These are phyloP conservation scores for Tympanopsis confertula DNA, from an alignment of 2,329 filamentous ascomycete species.

Conservation along the genomic window DNA sequence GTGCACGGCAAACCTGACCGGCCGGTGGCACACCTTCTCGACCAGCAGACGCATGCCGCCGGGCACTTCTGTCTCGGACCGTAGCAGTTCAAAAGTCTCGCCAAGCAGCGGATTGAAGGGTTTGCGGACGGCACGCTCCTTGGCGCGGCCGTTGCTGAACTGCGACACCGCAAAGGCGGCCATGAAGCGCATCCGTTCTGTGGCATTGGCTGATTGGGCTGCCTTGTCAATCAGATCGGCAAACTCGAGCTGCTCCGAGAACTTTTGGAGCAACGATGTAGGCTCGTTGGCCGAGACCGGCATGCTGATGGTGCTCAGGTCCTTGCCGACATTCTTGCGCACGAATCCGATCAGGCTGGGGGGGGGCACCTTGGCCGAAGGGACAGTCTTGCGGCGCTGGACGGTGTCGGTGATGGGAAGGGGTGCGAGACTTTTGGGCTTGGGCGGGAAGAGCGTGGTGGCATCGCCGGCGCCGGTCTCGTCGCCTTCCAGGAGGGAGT, in stretches of 20 bases:
- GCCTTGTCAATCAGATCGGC: conserved; percentile 71
- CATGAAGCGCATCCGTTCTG: conserved; percentile 70
- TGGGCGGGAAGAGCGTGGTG: conserved; percentile 63
- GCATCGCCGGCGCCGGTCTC: conserved; percentile 42
- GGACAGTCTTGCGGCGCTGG: conserved; percentile 57
- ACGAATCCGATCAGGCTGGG: conserved; percentile 89
- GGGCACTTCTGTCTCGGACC: conserved; percentile 62
- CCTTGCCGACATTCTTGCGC: conserved; percentile 95
- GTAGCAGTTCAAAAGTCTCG: conserved; percentile 86
- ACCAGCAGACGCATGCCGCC: conserved; percentile 77
- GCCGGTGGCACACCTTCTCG: conserved; percentile 88
- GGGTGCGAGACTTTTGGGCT: conserved; percentile 65
- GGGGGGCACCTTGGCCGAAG: conserved; percentile 64
- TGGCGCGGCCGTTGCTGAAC: conserved; percentile 70
- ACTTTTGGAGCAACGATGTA: conserved; percentile 72
- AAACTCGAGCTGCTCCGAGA: conserved; percentile 87
- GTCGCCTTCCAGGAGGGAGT: conserved; percentile 48
- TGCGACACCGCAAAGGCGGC: conserved; percentile 83
- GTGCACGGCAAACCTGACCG: conserved; percentile 84
- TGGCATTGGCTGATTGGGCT: conserved; percentile 42
- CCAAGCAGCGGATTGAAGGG: conserved; percentile 95
- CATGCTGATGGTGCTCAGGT: conserved; percentile 93
- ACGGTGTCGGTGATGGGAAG: conserved; percentile 60
- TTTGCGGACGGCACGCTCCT: conserved; percentile 85
- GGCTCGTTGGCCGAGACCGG: conserved; percentile 95